A percentile compares a stretch with the other conserved stretches of the same genome.
phyloP scores from a whole-genome alignment of 495 filamentous ascomycete genomes.

The Neurospora pannonica region DNA sequence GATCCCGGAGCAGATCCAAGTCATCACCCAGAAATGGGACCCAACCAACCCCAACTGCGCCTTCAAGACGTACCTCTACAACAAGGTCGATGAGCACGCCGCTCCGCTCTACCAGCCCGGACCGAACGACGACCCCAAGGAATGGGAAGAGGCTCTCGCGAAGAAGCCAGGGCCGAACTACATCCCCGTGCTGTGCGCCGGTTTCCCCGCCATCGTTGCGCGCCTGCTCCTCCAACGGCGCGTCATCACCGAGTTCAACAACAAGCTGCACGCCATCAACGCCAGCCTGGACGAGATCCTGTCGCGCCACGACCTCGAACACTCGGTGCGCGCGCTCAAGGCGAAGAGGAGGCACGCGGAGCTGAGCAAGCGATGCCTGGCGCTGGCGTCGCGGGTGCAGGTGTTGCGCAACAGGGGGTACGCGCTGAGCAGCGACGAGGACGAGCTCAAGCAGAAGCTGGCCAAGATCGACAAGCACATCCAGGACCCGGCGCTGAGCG shows the following conservation, averaged over 20 bases:
- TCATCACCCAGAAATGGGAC: slow-evolving; percentile 78
- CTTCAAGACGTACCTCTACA: slow-evolving; percentile 92
- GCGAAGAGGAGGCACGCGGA: slow-evolving; percentile 71
- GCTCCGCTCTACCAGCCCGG: slow-evolving; percentile 76
- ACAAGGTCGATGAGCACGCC: slow-evolving; percentile 67
- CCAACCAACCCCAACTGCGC: slow-evolving; percentile 57
- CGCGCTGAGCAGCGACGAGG: slow-evolving; percentile 82
- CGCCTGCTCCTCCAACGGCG: slow-evolving; percentile 70
- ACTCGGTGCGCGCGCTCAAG: slow-evolving; percentile 69
- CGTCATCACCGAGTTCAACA: slow-evolving; percentile 61
- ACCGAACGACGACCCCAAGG: slow-evolving; percentile 65
- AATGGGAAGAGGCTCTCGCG: slow-evolving; percentile 88
- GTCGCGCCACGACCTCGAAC: slow-evolving; percentile 70
- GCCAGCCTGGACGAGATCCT: slow-evolving; percentile 67
- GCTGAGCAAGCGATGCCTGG: slow-evolving; percentile 70
- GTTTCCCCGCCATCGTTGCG: slow-evolving; percentile 53
- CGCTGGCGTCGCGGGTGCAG: slow-evolving; percentile 84
- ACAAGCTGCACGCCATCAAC: slow-evolving; percentile 87
- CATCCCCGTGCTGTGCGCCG: slow-evolving; percentile 56
- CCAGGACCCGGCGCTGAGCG: slow-evolving; percentile 75
- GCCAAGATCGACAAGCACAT: slow-evolving; percentile 60
- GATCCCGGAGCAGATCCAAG: slow-evolving; percentile 73
- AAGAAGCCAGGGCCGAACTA: slow-evolving; percentile 70
- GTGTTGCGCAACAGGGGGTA: slow-evolving; percentile 86
- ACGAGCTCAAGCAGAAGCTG: slow-evolving; percentile 81